Conservation (phyloP, 2,329 filamentous ascomycete species). For the Raffaelea deltoideospora region DNA sequence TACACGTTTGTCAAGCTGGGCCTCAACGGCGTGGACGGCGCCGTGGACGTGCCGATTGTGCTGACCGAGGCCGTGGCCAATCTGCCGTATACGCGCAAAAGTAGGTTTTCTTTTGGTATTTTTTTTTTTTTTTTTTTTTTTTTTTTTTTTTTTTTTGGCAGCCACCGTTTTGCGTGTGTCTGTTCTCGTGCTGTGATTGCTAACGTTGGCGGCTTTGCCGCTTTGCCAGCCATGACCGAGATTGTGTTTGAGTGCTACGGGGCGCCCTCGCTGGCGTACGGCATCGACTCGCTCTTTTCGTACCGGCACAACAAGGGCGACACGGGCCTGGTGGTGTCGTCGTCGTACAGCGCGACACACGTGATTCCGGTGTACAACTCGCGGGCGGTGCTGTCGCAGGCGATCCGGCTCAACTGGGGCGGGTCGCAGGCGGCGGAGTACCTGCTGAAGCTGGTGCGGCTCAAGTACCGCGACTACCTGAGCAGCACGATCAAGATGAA, state of each 20-base stretch:
- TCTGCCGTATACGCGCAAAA: conserved; percentile 72
- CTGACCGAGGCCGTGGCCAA: conserved; percentile 96
- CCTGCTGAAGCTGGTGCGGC: conserved; percentile 68
- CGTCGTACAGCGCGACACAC: conserved; percentile 86
- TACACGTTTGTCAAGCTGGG: conserved; percentile 92
- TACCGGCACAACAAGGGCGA: conserved; percentile 83
- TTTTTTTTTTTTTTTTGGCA: background rate
- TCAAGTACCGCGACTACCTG: conserved; percentile 61
- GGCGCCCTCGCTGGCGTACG: conserved; percentile 79
- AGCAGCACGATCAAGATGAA: conserved; percentile 77
- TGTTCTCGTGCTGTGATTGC: background rate
- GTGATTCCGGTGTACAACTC: conserved; percentile 83
- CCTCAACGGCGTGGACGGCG: conserved; percentile 58
- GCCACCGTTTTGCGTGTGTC: too few species aligned
- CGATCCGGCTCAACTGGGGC: conserved; percentile 87
- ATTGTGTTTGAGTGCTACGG: conserved; percentile 94
- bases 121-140: background rate
- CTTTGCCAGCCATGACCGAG: conserved; percentile 70
- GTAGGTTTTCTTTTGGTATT: conserved; percentile 31
- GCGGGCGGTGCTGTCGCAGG: conserved; percentile 71
- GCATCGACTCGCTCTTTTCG: conserved; percentile 92
- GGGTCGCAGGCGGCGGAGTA: conserved; percentile 84
- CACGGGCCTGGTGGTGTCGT: conserved; percentile 79
- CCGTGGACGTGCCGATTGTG: conserved; percentile 73
- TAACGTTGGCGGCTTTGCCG: background rate